Evolutionary conservation across 1,284 basidiomycete species (phyloP).

Genomic region (Tilletia indica): DNA sequence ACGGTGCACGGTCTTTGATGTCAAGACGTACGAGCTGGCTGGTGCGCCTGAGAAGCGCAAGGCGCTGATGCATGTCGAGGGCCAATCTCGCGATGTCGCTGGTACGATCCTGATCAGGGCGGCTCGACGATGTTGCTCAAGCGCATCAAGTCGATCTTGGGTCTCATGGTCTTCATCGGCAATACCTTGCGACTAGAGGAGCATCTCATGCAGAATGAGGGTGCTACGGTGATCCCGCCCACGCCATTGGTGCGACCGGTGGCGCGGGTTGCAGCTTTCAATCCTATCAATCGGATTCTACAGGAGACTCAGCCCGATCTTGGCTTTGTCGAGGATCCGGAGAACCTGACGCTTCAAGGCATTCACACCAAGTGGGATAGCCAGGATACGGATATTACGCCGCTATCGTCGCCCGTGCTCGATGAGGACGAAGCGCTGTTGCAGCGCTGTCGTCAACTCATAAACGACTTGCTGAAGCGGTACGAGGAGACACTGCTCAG

Average conservation of each 20-base stretch:
- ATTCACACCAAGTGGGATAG: slow-evolving; percentile 34
- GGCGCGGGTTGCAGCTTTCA: not conserved
- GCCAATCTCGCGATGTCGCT: slow-evolving; percentile 84
- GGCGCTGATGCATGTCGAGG: slow-evolving; percentile 89
- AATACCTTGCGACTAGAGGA: slow-evolving; percentile 88
- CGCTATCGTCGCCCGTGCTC: slow-evolving; percentile 8
- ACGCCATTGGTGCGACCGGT: slow-evolving; percentile 1
- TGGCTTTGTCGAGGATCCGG: slow-evolving; percentile 32
- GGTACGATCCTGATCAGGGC: slow-evolving; percentile 94
- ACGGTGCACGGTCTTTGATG: slow-evolving; percentile 79
- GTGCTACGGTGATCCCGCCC: slow-evolving; percentile 29
- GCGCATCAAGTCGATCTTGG: slow-evolving; percentile 85
- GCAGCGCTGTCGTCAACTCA: slow-evolving; percentile 7
- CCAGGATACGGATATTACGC: not conserved
- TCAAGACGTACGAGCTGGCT: slow-evolving; percentile 91
- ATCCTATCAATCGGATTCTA: not conserved
- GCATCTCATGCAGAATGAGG: slow-evolving; percentile 86
- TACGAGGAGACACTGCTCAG: slow-evolving; percentile 83
- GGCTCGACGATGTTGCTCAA: slow-evolving; percentile 75
- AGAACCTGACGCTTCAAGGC: slow-evolving; percentile 29
- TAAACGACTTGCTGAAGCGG: slow-evolving; percentile 68
- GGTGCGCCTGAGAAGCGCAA: slow-evolving; percentile 86
- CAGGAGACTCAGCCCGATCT: slow-evolving; percentile 27
- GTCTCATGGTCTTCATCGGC: slow-evolving; percentile 86
- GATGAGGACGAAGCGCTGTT: slow-evolving; percentile 16